These are phyloP conservation scores for Sarcodon sp. DNA, from an alignment of 768 basidiomycete genomes.

Conservation along the genomic window DNA sequence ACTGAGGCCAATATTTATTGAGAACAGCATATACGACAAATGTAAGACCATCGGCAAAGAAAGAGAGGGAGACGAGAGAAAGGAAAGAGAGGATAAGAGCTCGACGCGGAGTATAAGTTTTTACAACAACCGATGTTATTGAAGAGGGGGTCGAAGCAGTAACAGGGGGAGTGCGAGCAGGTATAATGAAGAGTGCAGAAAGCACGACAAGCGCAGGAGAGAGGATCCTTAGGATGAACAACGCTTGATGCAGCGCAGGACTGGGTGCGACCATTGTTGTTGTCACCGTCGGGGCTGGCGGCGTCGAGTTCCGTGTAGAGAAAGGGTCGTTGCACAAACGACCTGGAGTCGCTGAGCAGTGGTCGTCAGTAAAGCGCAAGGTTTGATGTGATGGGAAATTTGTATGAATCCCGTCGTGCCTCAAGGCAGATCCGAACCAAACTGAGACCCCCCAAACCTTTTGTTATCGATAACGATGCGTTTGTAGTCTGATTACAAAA, in stretches of 20 bases:
- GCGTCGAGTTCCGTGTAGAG: too few relatives aligned
- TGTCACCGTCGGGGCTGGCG: too few relatives aligned
- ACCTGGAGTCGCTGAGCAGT: too few relatives aligned
- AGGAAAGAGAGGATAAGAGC: constrained; percentile 62
- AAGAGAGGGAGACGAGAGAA: constrained; percentile 58
- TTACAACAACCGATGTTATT: constrained; percentile 70
- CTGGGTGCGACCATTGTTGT: too few relatives aligned
- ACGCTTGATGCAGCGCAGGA: constrained; percentile 18
- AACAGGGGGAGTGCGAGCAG: constrained; percentile 26
- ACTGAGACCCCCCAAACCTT: too few relatives aligned
- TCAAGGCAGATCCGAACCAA: too few relatives aligned
- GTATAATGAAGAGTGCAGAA: constrained; percentile 45
- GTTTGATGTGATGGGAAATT: too few relatives aligned
- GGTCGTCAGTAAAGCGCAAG: too few relatives aligned
- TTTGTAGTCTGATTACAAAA: too few relatives aligned
- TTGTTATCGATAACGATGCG: too few relatives aligned
- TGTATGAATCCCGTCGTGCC: too few relatives aligned
- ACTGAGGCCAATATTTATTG: constrained; percentile 47
- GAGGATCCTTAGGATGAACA: constrained; percentile 47
- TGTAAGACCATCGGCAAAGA: constrained; percentile 64
- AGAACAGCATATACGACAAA: constrained; percentile 56
- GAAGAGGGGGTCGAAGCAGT: constrained; percentile 30
- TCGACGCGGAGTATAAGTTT: constrained; percentile 61
- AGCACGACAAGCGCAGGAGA: constrained; percentile 59
- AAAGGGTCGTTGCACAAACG: too few relatives aligned